Evolutionary conservation across 495 filamentous ascomycete genomes (phyloP).

Genomic region (Baudoinia panamericana): DNA sequence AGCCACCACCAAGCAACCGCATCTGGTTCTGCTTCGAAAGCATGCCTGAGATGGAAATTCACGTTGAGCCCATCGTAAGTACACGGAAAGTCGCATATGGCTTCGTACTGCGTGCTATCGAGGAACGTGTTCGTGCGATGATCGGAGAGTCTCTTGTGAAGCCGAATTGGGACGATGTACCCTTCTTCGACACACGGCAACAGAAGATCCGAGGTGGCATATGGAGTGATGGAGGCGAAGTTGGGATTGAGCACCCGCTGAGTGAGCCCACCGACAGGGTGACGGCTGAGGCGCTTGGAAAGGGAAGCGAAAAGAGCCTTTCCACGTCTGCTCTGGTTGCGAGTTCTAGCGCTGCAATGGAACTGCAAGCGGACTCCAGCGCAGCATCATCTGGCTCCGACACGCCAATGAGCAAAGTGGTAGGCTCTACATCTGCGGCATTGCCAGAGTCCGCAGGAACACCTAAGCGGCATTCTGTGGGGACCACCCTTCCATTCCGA

Average conservation of each 20-base stretch:
- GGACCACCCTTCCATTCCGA: conserved; percentile 7
- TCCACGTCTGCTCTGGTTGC: conserved; percentile 5
- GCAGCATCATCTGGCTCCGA: conserved; percentile 9
- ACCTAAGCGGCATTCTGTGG: conserved; percentile 18
- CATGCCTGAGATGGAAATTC: conserved; percentile 82
- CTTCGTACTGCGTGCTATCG: conserved; percentile 81
- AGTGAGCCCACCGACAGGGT: no score
- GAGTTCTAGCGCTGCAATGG: neutral
- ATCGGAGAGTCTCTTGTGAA: conserved; percentile 84
- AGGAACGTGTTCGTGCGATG: conserved; percentile 85
- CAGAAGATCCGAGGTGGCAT: conserved; percentile 79
- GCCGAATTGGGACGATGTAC: conserved; percentile 90
- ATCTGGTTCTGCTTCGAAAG: conserved; percentile 88
- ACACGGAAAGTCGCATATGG: conserved; percentile 89
- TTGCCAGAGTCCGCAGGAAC: neutral
- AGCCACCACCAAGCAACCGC: conserved; percentile 89
- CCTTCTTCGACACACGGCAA: conserved; percentile 66
- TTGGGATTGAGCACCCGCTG: conserved; percentile 3
- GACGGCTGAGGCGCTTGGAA: conserved; percentile 5
- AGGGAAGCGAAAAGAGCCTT: conserved; percentile 21
- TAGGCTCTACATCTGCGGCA: neutral
- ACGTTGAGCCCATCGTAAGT: conserved; percentile 88
- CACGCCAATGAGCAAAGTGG: neutral
- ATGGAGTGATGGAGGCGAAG: conserved; percentile 46
- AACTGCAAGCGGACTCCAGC: no score